These are phyloP conservation scores for Nothophoma quercina DNA, from an alignment of 2,329 filamentous ascomycete species.

Conservation along the genomic window DNA sequence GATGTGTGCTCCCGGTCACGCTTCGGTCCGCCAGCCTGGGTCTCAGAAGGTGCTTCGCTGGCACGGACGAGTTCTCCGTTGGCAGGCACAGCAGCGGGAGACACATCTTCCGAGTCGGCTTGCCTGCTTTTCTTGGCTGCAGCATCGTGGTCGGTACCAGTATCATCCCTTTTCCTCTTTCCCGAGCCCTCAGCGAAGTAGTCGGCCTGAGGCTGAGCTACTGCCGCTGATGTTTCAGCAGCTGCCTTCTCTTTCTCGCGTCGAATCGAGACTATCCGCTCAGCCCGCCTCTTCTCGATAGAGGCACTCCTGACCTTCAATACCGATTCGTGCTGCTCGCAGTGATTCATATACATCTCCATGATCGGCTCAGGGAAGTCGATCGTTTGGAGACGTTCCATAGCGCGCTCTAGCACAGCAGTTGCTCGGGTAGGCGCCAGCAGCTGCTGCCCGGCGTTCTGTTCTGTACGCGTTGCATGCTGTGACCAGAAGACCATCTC, in stretches of 20 bases:
- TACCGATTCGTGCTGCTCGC: slow-evolving; percentile 87
- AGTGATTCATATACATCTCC: slow-evolving; percentile 78
- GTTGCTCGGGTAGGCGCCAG: slow-evolving; percentile 76
- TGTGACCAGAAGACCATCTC: slow-evolving; percentile 78
- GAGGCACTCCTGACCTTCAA: slow-evolving; percentile 76
- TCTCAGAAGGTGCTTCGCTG: slow-evolving; percentile 48
- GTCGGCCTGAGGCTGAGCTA: slow-evolving; percentile 26
- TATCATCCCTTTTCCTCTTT: slow-evolving; percentile 76
- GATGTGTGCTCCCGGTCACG: slow-evolving; percentile 92
- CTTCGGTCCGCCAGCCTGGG: slow-evolving; percentile 58
- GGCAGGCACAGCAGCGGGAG: slow-evolving; percentile 15
- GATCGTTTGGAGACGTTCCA: slow-evolving; percentile 65
- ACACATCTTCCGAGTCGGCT: slow-evolving; percentile 40
- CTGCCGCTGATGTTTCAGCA: slow-evolving; percentile 58
- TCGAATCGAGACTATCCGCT: slow-evolving; percentile 58
- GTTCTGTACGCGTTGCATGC: slow-evolving; percentile 60
- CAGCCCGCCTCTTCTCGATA: slow-evolving; percentile 73
- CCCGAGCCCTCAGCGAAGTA: slow-evolving; percentile 55
- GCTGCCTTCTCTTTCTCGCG: slow-evolving; percentile 67
- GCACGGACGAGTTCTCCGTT: slow-evolving; percentile 29
- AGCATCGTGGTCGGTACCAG: slow-evolving; percentile 59
- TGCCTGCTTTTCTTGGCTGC: slow-evolving; percentile 72
- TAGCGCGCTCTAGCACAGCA: slow-evolving; percentile 75
- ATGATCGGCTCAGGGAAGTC: slow-evolving; percentile 81
- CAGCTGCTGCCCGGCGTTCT: slow-evolving; percentile 56